Base-by-base conservation (phyloP, 148 eudicot genomes). In the Persicaria maculosa region DNA sequence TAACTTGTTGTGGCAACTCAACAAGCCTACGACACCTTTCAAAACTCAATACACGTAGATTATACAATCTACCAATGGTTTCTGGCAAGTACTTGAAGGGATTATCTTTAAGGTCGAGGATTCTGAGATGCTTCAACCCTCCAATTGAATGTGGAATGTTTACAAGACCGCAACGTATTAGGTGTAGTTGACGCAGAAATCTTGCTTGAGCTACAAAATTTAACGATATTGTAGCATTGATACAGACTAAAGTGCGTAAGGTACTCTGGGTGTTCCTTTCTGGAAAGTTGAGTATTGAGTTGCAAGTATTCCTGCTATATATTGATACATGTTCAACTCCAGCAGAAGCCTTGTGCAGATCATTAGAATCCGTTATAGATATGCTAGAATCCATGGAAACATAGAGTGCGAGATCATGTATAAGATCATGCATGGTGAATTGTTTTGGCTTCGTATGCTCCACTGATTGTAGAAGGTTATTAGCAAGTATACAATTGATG, bases 381-480 rank as follows among this genome's bases (percentile, higher is more conserved):
- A 59, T 2, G 3, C 65, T 20, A 7, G 65, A 2, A 2, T 59
- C 43, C 65, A 11, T 22, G 12, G 65, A 59, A 9, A 59, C 40
- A 59, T 59, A 59, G 31, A 59, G 12, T 59, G 65, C 65, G 10
- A 59, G 65, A 59, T 20, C 65, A 22, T 59, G 65, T 22, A 59
- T 22, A 22, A 59, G 65, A 59, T 59, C 65, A 59, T 59, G 65
- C 65, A 59, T 59, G 22, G 65, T 2, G 40, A 14, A 53, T 2
- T 31, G 36, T 1, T 31, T 14, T 59, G 4, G 0, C 0, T 8
- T 22, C 36, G 36, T 31, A 31, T 31, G 36, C 36, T 17, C 7
- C 16, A 1, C 7, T 14, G n/a, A 17, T 59, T 59, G 65, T 22
- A 59, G 65, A 59, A 59, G 65, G 25, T 40, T 40, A 22, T 8